Conservation (phyloP, 2,329 filamentous ascomycete species). For the Penicillium sp. region DNA sequence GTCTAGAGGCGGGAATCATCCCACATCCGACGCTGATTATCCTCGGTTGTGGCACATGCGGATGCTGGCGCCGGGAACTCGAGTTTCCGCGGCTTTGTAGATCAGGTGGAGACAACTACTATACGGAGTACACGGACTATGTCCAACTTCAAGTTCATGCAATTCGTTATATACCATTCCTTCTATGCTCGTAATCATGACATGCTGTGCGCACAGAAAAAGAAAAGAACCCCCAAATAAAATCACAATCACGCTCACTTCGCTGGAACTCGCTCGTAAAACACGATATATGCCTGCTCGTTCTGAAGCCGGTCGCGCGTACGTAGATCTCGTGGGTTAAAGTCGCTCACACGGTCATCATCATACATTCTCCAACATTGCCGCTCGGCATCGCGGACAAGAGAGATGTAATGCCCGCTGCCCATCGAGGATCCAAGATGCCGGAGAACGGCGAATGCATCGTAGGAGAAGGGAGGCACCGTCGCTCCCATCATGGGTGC, state of each 20-base stretch:
- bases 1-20: too few species aligned
- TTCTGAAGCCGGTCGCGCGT: conserved; percentile 52
- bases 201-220: conserved; percentile 7
- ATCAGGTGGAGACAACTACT: too few species aligned
- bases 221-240: conserved; percentile 1
- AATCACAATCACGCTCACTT: conserved; percentile 34
- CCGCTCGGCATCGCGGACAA: conserved; percentile 56
- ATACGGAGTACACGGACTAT: too few species aligned
- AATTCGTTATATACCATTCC: conserved; percentile 3
- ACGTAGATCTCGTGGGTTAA: conserved; percentile 50
- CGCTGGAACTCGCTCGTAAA: conserved; percentile 51
- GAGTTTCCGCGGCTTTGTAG: neutral
- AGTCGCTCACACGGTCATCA: conserved; percentile 51
- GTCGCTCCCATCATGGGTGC: conserved; percentile 48
- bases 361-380: conserved; percentile 58
- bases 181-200: conserved; percentile 19
- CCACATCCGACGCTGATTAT: too few species aligned
- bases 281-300: conserved; percentile 60
- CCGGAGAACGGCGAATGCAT: conserved; percentile 77
- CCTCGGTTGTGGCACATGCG: conserved; percentile 6
- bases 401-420: conserved; percentile 74
- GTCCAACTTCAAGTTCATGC: too few species aligned
- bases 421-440: conserved; percentile 64
- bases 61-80: conserved; percentile 2
- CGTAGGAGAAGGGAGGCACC: conserved; percentile 62